Evolutionary conservation across 495 filamentous ascomycete species (phyloP).

Genomic region (Lophiotrema nucula): DNA sequence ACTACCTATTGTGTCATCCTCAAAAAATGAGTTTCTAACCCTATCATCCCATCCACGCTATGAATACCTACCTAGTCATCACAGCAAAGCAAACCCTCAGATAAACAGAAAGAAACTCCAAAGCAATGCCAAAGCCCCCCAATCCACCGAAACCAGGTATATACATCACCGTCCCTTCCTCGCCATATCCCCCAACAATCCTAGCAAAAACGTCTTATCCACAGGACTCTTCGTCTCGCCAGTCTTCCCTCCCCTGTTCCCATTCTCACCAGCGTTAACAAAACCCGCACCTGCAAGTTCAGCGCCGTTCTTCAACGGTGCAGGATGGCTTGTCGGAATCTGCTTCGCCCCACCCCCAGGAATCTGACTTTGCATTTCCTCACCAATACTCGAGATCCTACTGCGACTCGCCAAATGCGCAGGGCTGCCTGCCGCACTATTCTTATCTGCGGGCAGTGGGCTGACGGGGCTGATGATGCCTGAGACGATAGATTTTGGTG

Average conservation of each 20-base stretch:
- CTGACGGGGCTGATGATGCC: conserved; percentile 41
- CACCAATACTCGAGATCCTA: conserved; percentile 47
- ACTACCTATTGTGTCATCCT: no score
- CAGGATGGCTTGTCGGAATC: conserved; percentile 4
- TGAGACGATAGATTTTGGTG: conserved; percentile 23
- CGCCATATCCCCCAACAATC: conserved; percentile 65
- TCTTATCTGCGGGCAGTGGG: conserved; percentile 51
- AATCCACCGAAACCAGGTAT: no score
- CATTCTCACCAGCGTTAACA: background rate
- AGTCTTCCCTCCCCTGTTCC: conserved; percentile 32
- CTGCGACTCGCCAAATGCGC: conserved; percentile 44
- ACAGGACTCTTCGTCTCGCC: conserved; percentile 63
- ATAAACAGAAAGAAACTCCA: no score
- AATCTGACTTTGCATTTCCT: conserved; percentile 1
- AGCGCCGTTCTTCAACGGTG: conserved; percentile 6
- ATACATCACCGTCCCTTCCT: conserved; percentile 16
- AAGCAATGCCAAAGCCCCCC: no score
- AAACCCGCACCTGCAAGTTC: conserved; percentile 41
- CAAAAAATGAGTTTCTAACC: no score
- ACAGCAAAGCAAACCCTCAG: no score
- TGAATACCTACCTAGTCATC: no score
- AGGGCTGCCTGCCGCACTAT: conserved; percentile 34
- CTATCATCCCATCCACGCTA: no score
- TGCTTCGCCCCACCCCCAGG: background rate
- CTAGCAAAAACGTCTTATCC: conserved; percentile 75